Evolutionary conservation across 495 filamentous ascomycete species (phyloP), one percentile per base, ranked within the genome.

Genomic region (Elaphomyces granulatus): DNA sequence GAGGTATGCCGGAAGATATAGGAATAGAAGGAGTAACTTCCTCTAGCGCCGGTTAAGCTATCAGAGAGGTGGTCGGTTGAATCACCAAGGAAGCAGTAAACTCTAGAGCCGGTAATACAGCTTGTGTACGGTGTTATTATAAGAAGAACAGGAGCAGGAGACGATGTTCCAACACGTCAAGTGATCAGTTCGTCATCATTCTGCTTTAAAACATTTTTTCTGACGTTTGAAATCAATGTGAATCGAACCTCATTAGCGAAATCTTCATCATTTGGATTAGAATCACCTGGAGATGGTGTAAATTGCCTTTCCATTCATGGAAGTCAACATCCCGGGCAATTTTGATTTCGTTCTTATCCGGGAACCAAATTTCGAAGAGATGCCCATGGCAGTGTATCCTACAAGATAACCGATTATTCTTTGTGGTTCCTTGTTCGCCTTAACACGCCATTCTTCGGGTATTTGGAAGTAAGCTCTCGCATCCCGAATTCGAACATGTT

Each of bases 301-400:
- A 28, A 28, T 6, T 23, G 6, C 32, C 21, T 4, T 40, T 15
- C 3, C 23, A 20, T 16, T 40, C 37, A 21, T 18, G 17, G 17
- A 40, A 40, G 20, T 21, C 31, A 23, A 40, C 37, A 15, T 40
- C 37, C 3, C 37, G 20, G 10, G 37, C 7, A 12, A 32, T 16
- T 32, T n/a, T 18, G 3, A 32, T 32, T 16, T 30, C 31, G 15
- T 30, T 15, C 16, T 8, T 40, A 32, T 40, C 26, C 10, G 26
- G 37, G 21, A 30, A 19, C 37, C 23, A 40, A 12, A 40, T 40
- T 40, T 32, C 32, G 21, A 31, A 40, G 3, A 4, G 3, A 15
- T 40, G 26, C 4, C 37, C 37, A 23, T 40, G 14, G 15, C 20
- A 40, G 32, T 18, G 15, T 40, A 40, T 10, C 37, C 37, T 4